Conservation (phyloP, 116 monocot species). For the Posidonia oceanica region DNA sequence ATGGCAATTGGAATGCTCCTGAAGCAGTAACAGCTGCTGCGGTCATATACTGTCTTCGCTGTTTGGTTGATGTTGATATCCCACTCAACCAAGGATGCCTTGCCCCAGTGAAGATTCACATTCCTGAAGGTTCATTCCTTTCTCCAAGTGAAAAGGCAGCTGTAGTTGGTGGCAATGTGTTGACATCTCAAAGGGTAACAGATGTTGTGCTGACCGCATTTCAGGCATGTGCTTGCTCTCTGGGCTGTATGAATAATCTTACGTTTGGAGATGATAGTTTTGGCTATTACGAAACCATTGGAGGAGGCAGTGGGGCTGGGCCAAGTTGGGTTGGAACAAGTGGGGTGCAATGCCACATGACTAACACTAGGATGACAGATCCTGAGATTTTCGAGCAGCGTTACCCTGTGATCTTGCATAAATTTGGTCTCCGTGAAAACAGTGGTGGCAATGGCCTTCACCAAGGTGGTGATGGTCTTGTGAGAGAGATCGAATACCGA, state of each 20-base stretch:
- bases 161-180: slow-evolving; percentile 94
- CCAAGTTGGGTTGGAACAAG: slow-evolving; percentile 84
- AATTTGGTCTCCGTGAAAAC: slow-evolving; percentile 56
- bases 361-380: slow-evolving; percentile 95
- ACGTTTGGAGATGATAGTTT: slow-evolving; percentile 87
- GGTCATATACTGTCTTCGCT: slow-evolving; percentile 81
- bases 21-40: slow-evolving; percentile 84
- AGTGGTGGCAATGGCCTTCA: slow-evolving; percentile 72
- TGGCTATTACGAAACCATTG: slow-evolving; percentile 96
- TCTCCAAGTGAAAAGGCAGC: slow-evolving; percentile 94
- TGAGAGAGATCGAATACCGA: slow-evolving; percentile 85
- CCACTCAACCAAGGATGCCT: slow-evolving; percentile 94
- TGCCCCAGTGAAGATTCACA: slow-evolving; percentile 67
- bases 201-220: slow-evolving; percentile 84
- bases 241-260: slow-evolving; percentile 97
- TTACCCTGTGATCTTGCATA: slow-evolving; percentile 70
- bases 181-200: slow-evolving; percentile 89
- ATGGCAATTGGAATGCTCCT: slow-evolving; percentile 96
- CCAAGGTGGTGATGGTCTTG: slow-evolving; percentile 81
- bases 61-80: slow-evolving; percentile 78
- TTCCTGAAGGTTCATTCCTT: slow-evolving; percentile 74
- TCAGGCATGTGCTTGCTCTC: slow-evolving; percentile 88
- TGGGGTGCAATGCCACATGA: slow-evolving; percentile 97
- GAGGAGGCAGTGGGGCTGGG: slow-evolving; percentile 86
- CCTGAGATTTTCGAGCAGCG: slow-evolving; percentile 96